Percentiles rank a stretch among this genome's conserved stretches.
phyloP scores from a whole-genome alignment of 2,329 filamentous ascomycete genomes.

The Aspergillus latus region DNA sequence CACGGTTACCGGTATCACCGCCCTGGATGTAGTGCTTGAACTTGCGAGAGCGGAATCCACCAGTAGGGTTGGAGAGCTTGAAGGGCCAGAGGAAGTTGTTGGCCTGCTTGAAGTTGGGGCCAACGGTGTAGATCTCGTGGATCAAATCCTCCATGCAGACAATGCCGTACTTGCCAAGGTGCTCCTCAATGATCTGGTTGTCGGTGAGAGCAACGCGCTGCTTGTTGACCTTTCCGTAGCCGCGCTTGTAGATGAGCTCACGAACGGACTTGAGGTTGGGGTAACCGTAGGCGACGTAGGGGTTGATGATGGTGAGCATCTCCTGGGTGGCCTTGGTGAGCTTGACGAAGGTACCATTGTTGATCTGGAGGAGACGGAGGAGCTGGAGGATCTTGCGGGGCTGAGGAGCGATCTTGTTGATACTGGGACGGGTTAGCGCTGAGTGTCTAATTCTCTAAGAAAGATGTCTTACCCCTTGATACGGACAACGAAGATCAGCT shows the following conservation, averaged over 20 bases:
- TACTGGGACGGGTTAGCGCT: constrained; percentile 57
- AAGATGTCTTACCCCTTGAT: constrained; percentile 78
- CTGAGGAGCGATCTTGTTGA: constrained; percentile 99
- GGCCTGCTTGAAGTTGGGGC: constrained; percentile 99
- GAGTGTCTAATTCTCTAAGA: too few species aligned
- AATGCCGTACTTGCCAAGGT: constrained; percentile 96
- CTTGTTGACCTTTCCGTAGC: constrained; percentile 98
- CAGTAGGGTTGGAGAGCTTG: constrained; percentile 98
- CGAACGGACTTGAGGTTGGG: constrained; percentile 99
- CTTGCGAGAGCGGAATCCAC: constrained; percentile 94
- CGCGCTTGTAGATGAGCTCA: constrained; percentile 99
- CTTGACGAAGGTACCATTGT: constrained; percentile 98
- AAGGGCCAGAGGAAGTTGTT: constrained; percentile 99
- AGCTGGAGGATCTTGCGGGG: constrained; percentile 99
- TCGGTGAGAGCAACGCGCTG: constrained; percentile 95
- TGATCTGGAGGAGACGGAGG: constrained; percentile 99
- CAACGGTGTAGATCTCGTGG: constrained; percentile 98
- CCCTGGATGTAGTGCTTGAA: constrained; percentile 99
- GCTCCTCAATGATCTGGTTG: constrained; percentile 96
- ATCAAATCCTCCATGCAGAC: constrained; percentile 99
- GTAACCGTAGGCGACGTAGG: constrained; percentile 98
- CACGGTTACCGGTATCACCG: constrained; percentile 97
- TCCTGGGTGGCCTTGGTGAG: constrained; percentile 96
- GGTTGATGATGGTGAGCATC: constrained; percentile 98
- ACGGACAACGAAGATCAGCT: constrained; percentile 95